These are phyloP conservation scores for Pseudonectria buxi DNA, from an alignment of 2,329 filamentous ascomycete genomes.

Conservation along the genomic window DNA sequence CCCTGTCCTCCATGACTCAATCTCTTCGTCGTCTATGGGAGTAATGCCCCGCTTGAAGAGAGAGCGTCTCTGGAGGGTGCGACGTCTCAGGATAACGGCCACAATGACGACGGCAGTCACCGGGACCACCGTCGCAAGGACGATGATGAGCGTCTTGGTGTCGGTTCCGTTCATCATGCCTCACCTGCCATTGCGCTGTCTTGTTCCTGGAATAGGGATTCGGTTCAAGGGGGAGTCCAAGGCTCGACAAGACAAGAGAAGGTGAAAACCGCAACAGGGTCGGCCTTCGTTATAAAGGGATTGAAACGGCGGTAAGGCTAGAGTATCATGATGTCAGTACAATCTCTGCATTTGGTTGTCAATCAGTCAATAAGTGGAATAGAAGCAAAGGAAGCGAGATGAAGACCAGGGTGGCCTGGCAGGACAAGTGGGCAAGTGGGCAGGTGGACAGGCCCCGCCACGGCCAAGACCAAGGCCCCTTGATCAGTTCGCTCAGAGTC, in stretches of 20 bases:
- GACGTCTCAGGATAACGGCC: slow-evolving; percentile 31
- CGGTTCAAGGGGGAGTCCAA: not conserved
- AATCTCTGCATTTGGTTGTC: no score
- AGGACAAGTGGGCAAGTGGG: not conserved
- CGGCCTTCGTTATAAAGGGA: no score
- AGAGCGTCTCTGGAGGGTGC: slow-evolving; percentile 32
- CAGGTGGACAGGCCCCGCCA: not conserved
- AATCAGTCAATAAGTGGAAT: not conserved
- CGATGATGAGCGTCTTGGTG: slow-evolving; percentile 41
- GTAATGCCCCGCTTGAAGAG: slow-evolving; percentile 49
- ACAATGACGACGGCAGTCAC: slow-evolving; percentile 30
- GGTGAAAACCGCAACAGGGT: no score
- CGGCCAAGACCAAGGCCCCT: no score
- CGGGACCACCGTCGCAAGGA: slow-evolving; percentile 45
- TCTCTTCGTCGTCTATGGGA: slow-evolving; percentile 59
- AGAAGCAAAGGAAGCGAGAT: not conserved
- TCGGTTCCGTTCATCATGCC: slow-evolving; percentile 19
- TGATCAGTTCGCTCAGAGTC: no score
- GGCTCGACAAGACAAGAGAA: no score
- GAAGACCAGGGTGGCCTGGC: not conserved
- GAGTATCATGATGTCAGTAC: no score
- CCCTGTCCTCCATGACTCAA: slow-evolving; percentile 53
- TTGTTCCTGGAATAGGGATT: not conserved
- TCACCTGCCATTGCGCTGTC: slow-evolving; percentile 14
- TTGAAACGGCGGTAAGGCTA: no score